Base-by-base conservation (phyloP, 495 filamentous ascomycete genomes). In the Saxophila tyrrhenica region DNA sequence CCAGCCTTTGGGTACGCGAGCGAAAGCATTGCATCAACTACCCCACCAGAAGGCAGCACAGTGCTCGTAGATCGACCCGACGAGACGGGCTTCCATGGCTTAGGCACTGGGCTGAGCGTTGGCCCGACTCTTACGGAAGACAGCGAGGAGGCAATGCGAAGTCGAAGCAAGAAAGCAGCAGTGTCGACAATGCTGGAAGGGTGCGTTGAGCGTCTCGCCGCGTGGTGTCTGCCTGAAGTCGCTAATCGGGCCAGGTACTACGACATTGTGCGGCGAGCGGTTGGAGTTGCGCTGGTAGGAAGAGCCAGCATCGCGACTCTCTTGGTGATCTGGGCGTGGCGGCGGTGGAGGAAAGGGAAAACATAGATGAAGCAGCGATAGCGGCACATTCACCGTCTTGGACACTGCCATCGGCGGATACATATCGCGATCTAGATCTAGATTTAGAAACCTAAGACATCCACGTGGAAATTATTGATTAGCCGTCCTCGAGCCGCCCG, bases 161-260 rank as follows among this genome's bases (percentile, higher is more conserved):
- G 48, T 51, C 17, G 38, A 35, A 24, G 20, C 29, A 49, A 50
- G 59, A 62, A 58, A 45, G 50, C 59, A 58, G 79, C 77, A 0
- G 79, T 86, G 32, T 76, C 78, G 10, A 72, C 79, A 1, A 72
- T 89, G 73, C 64, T 89, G 9, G 59, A 62, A 62, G 59, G 59
- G 59, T 62, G 11, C 25, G 59, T 62, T 23, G 50, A 54, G 35
- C 43, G 58, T 24, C 20, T 55, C 17, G 51, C 51, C 19, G 20
- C 24, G 5, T 39, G 9, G 3, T 25, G 35, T 29, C 24, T 62
- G 46, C 59, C 59, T 55, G 39, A 15, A 1, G 57, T 62, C 19
- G 47, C 55, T 62, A 49, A 62, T 48, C 50, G 59, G 39, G 55
- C 21, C 51, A 62, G 84, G 11, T 89, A 89, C 61, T 86, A 85